Conservation (phyloP, 306 rosid genomes). For the Fragaria nilgerrensis region DNA sequence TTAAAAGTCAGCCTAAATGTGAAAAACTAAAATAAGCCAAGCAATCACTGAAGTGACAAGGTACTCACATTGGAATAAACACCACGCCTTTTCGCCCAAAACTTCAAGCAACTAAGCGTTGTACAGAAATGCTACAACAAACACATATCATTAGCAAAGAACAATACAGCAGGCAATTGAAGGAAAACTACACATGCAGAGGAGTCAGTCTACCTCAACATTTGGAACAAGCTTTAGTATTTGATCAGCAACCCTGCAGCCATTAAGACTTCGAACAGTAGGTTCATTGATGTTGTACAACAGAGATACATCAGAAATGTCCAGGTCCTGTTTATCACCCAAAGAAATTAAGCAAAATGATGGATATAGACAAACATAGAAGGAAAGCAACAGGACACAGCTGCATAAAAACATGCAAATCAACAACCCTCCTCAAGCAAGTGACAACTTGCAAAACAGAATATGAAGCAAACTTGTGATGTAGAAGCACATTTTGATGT, state of each 20-base stretch:
- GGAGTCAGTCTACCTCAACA: constrained; percentile 55
- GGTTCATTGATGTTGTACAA: constrained; percentile 70
- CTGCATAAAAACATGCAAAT: background rate
- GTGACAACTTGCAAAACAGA: background rate
- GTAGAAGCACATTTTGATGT: background rate
- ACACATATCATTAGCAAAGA: background rate
- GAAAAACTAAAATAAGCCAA: background rate
- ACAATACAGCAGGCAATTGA: background rate
- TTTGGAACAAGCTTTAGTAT: constrained; percentile 89
- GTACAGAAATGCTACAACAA: constrained; percentile 70
- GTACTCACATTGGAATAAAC: constrained; percentile 87
- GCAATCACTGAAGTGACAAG: background rate
- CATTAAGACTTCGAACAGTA: constrained; percentile 94
- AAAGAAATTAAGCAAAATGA: background rate
- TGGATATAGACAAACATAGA: too few species aligned
- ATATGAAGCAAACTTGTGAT: background rate
- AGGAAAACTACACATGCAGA: constrained; percentile 2
- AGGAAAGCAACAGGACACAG: background rate
- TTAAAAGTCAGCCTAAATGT: background rate
- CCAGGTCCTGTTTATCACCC: constrained; percentile 56
- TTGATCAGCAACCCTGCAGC: constrained; percentile 94
- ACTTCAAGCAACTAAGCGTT: constrained; percentile 72
- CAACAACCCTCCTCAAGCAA: background rate
- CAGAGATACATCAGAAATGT: constrained; percentile 68
- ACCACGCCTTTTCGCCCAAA: constrained; percentile 95